Evolutionary conservation across 108 stramenopile species (phyloP).

Genomic region (Pelagomonas calceolata): DNA sequence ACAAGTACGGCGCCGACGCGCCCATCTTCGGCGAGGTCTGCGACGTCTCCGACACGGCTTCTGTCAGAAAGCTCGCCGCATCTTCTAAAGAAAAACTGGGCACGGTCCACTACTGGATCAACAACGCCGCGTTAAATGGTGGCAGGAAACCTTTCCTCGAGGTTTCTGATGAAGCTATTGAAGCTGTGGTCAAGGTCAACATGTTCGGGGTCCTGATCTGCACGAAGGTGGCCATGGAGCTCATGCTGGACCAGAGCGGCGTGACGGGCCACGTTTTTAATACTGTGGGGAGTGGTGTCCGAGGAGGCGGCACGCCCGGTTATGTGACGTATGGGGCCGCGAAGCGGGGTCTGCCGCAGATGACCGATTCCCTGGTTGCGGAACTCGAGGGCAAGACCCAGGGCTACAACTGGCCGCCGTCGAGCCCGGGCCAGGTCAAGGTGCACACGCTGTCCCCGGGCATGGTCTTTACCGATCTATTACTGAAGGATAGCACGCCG

Average conservation of each 20-base stretch:
- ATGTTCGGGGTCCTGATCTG: slow-evolving; percentile 66
- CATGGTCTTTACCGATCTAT: slow-evolving; percentile 79
- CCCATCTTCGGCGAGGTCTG: slow-evolving; percentile 65
- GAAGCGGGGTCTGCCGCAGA: slow-evolving; percentile 76
- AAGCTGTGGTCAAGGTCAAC: slow-evolving; percentile 71
- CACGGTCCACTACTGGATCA: slow-evolving; percentile 75
- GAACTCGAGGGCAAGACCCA: slow-evolving; percentile 46
- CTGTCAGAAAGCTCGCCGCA: slow-evolving; percentile 50
- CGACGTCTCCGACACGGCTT: slow-evolving; percentile 58
- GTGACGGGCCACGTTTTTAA: slow-evolving; percentile 68
- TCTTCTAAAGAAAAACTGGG: slow-evolving; percentile 69
- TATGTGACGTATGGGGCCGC: slow-evolving; percentile 82
- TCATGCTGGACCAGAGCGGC: slow-evolving; percentile 62
- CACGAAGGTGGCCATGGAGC: slow-evolving; percentile 74
- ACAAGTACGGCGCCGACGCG: slow-evolving; percentile 47
- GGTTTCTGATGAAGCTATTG: slow-evolving; percentile 57
- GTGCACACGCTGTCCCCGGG: slow-evolving; percentile 76
- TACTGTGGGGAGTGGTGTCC: slow-evolving; percentile 76
- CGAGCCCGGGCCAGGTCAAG: slow-evolving; percentile 52
- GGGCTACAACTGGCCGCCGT: not conserved
- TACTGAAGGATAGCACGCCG: slow-evolving; percentile 76
- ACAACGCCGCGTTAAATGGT: slow-evolving; percentile 80
- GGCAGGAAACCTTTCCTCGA: slow-evolving; percentile 66
- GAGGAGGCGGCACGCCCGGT: slow-evolving; percentile 81
- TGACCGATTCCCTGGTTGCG: slow-evolving; percentile 59